A percentile compares a stretch with the other conserved stretches of the same genome.
phyloP scores from a whole-genome alignment of 2,329 filamentous ascomycete species.

The Sclerotinia subarctica region DNA sequence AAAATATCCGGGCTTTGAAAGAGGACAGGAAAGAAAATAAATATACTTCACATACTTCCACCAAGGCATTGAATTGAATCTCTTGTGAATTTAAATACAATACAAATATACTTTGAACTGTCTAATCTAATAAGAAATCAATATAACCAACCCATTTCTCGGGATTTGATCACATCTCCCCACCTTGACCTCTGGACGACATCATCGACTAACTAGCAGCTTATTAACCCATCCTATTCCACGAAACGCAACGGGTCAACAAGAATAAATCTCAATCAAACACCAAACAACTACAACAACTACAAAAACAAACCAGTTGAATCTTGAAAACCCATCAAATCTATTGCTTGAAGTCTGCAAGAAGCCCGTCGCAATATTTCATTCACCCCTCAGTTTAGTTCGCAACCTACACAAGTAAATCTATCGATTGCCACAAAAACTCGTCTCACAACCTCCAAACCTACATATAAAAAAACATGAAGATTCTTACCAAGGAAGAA shows the following conservation, averaged over 20 bases:
- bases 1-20: conserved; percentile 2
- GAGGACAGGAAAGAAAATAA: not conserved
- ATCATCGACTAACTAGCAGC: conserved; percentile 4
- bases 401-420: not conserved
- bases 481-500: conserved; percentile 92
- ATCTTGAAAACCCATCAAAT: not conserved
- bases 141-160: not conserved
- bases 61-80: not conserved
- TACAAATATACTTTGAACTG: not conserved
- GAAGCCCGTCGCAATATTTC: too few species aligned
- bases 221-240: conserved; percentile 2
- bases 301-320: not conserved
- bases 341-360: not conserved
- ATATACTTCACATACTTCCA: not conserved
- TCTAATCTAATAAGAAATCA: too few species aligned
- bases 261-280: not conserved
- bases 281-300: not conserved
- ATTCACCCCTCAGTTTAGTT: not conserved
- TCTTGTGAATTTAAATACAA: not conserved
- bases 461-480: conserved; percentile 57
- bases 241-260: not conserved
- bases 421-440: not conserved
- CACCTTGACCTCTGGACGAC: not conserved
- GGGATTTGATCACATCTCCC: not conserved
- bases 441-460: not conserved